Conservation (phyloP, 345 rosid genomes). For the Citrus cavaleriei region DNA sequence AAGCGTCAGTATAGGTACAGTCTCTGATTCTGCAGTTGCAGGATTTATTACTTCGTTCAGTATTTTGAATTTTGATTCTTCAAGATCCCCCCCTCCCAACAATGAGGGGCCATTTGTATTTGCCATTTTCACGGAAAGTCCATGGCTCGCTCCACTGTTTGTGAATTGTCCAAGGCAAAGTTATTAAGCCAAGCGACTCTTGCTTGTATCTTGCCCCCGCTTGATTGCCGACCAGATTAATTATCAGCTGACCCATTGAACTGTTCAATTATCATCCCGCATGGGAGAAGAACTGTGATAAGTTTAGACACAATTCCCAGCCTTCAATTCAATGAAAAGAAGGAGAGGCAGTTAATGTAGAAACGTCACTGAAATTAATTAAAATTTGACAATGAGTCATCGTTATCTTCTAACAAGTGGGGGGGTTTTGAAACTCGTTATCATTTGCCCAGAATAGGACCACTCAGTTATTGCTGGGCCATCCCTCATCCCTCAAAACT, state of each 20-base stretch:
- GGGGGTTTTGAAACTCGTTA: neutral
- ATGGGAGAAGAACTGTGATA: neutral
- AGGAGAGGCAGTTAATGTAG: neutral
- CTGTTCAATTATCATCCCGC: neutral
- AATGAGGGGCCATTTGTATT: neutral
- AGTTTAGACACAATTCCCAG: neutral
- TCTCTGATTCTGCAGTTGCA: neutral
- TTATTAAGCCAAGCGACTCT: neutral
- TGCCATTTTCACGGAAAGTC: neutral
- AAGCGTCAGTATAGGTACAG: neutral
- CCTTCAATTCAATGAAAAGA: neutral
- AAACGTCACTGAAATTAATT: neutral
- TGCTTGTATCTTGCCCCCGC: neutral
- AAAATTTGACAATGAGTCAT: neutral
- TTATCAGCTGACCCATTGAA: neutral
- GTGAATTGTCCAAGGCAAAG: neutral
- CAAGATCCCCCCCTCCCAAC: neutral
- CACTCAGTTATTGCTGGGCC: too few relatives aligned
- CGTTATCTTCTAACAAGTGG: neutral
- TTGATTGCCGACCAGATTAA: neutral
- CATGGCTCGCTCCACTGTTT: neutral
- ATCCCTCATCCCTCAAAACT: too few relatives aligned
- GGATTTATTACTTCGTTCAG: neutral
- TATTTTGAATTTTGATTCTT: neutral
- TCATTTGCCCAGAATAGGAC: neutral